phyloP scores from a whole-genome alignment of 2,329 filamentous ascomycete species.

The Alternaria consortialis region DNA sequence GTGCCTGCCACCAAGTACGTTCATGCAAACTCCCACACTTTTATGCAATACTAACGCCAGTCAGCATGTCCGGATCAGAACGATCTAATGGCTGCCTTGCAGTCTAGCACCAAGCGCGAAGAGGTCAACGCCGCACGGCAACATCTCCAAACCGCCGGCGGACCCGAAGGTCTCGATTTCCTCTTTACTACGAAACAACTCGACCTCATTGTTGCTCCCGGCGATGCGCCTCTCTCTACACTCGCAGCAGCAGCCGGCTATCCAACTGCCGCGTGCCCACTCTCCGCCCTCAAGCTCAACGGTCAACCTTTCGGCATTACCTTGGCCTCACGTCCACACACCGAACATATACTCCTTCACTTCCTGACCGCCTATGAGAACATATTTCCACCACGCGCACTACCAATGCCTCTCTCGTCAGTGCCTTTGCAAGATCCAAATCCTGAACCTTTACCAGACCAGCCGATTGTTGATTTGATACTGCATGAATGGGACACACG shows the following conservation, averaged over 20 bases:
- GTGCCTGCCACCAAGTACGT: constrained; percentile 41
- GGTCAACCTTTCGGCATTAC: constrained; percentile 50
- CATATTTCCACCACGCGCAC: constrained; percentile 45
- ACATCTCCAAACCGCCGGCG: constrained; percentile 41
- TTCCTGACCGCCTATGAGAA: constrained; percentile 50
- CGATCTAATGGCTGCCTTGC: constrained; percentile 47
- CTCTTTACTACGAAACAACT: constrained; percentile 41
- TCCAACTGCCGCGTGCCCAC: constrained; percentile 47
- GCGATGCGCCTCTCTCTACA: constrained; percentile 47
- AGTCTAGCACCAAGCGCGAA: constrained; percentile 34
- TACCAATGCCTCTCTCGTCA: constrained; percentile 39
- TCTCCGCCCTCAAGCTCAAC: constrained; percentile 47
- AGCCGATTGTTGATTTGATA: constrained; percentile 46
- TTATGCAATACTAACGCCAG: constrained; percentile 3
- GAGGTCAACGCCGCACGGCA: constrained; percentile 37
- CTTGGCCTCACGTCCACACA: constrained; percentile 42
- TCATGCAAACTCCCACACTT: background rate
- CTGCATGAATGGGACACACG: constrained; percentile 48
- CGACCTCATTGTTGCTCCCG: constrained; percentile 47
- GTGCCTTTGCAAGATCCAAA: constrained; percentile 41
- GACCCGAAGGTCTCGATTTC: constrained; percentile 44
- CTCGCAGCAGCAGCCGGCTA: constrained; percentile 49
- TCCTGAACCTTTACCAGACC: constrained; percentile 42
- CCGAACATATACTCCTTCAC: constrained; percentile 45
- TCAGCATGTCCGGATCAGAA: constrained; percentile 46